Evolutionary conservation across 176 grass and related monocot species (phyloP).

Genomic region (sorghum (Sorghum bicolor)): Sorghum_bicolor_NCBIv3 NC_012876.2:59641001-59641500

Average conservation of each 20-base stretch:
- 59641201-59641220: not conserved
- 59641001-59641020: not conserved
- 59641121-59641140: not conserved
- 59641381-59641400: not conserved
- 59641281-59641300: not conserved
- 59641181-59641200: not conserved
- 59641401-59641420: not conserved
- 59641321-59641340: not conserved
- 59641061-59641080: not conserved
- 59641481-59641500: not conserved
- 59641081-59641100: slow-evolving; percentile 6
- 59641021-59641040: not conserved
- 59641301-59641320: not conserved
- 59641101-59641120: not conserved
- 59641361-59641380: not conserved
- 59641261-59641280: not conserved
- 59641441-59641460: not conserved
- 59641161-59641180: not conserved
- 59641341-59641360: not conserved
- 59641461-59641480: not conserved
- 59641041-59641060: not conserved
- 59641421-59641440: not conserved
- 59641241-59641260: not conserved
- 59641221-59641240: not conserved
- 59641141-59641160: not conserved